Conservation (phyloP, 257 asterid species). For the Ilex aquifolium region DNA sequence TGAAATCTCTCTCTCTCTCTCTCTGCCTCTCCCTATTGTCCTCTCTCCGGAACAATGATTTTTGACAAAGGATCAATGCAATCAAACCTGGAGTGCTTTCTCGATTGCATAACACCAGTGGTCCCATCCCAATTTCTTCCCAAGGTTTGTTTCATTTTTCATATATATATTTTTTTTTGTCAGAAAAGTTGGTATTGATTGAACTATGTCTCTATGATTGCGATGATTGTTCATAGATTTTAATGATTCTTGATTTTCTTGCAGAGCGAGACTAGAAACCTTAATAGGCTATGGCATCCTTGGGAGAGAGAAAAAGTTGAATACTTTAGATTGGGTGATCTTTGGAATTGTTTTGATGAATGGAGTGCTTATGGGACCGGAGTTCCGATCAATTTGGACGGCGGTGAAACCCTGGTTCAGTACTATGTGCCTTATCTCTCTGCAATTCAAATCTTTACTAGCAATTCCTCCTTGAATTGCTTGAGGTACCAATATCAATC, state of each 20-base stretch:
- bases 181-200: too few species aligned
- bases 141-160: neutral
- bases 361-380: conserved; percentile 1
- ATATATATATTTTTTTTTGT: too few species aligned
- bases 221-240: too few species aligned
- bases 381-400: neutral
- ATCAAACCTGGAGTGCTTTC: neutral
- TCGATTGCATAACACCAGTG: neutral
- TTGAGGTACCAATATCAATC: neutral
- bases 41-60: neutral
- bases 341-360: neutral
- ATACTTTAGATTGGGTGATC: neutral
- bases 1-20: neutral
- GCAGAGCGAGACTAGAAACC: neutral
- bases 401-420: neutral
- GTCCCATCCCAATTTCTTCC: neutral
- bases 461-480: neutral
- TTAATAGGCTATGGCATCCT: neutral
- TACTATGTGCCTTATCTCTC: neutral
- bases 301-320: neutral
- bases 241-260: neutral
- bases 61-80: neutral
- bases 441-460: neutral
- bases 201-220: too few species aligned
- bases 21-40: neutral